Base-by-base conservation (phyloP, 202 grass and related monocot genomes). In the Hordeum pubiflorum region DNA sequence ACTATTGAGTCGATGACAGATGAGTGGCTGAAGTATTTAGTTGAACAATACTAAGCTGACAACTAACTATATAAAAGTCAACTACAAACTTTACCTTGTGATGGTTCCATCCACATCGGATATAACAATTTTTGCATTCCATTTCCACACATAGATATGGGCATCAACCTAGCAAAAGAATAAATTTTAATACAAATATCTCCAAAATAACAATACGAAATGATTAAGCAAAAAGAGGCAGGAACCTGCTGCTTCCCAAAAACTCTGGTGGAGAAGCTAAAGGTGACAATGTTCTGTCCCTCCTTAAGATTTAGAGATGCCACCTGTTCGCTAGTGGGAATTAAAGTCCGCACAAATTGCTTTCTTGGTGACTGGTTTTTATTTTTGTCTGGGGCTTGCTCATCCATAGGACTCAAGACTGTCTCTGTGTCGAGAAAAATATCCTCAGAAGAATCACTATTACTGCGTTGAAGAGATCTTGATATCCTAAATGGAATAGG, bases 51-150 rank as follows among this genome's bases (percentile, higher is more conserved):
- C 37, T 44, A 50, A 63, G 43, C 68, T 65, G 52, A 4, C 58
- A 85, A 29, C 15, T 5, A 46, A 29, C 29, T 18, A 38, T 82
- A 86, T 54, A 17, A 32, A 36, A 76, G 63, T 55, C 11, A 78
- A 82, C 26, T 67, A 66, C 61, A 46, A 83, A 77, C 8, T 74
- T 89, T 93, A 99, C 92, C 88, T 95, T 74, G 96, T 99, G 78
- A 99, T 99, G 66, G 96, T 99, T 74, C 96, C 96, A 87, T 99
- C 96, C 23, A 99, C 96, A 81, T 99, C 96, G 77, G 96, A 99
- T 85, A 99, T 99, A 21, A 99, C 96, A 72, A 99, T 99, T 86
- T 93, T 88, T 59, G 96, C 89, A 81, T 96, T 93, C 96, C 96
- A 99, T 74, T 96, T 96, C 96, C 92, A 99, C 71, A 99, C 81